These are phyloP conservation scores for Zymoseptoria ardabiliae DNA, from an alignment of 2,329 filamentous ascomycete genomes.

Conservation along the genomic window DNA sequence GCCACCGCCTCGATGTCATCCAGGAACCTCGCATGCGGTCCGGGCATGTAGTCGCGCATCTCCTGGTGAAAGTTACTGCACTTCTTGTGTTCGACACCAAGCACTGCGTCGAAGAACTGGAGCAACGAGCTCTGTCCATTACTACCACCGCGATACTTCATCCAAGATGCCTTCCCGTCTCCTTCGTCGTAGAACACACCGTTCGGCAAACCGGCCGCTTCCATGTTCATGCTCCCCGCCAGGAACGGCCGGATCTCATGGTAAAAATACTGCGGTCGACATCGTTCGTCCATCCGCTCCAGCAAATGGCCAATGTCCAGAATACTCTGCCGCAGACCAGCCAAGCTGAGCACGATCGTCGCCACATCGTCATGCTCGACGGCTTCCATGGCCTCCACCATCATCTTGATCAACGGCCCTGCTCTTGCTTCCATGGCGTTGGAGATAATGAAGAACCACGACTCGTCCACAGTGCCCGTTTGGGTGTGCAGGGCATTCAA, in stretches of 20 bases:
- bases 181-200: constrained; percentile 49
- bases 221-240: constrained; percentile 49
- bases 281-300: constrained; percentile 46
- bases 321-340: constrained; percentile 36
- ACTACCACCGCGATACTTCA: constrained; percentile 46
- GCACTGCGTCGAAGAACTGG: constrained; percentile 47
- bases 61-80: constrained; percentile 28
- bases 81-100: constrained; percentile 42
- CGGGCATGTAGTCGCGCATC: constrained; percentile 51
- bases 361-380: constrained; percentile 32
- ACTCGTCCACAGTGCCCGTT: constrained; percentile 88
- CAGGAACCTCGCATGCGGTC: constrained; percentile 45
- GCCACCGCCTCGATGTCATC: constrained; percentile 38
- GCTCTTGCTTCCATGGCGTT: constrained; percentile 48
- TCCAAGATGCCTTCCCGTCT: constrained; percentile 42
- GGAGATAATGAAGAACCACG: constrained; percentile 61
- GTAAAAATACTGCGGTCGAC: constrained; percentile 44
- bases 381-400: constrained; percentile 43
- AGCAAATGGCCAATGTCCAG: constrained; percentile 37
- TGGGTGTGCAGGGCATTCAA: constrained; percentile 79
- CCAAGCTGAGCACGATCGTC: constrained; percentile 34
- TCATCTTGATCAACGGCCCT: constrained; percentile 37
- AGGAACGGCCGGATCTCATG: constrained; percentile 46
- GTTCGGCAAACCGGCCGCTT: constrained; percentile 41
- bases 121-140: constrained; percentile 50